Evolutionary conservation across 768 basidiomycete species (phyloP).

Genomic region (Cystofilobasidium macerans): DNA sequence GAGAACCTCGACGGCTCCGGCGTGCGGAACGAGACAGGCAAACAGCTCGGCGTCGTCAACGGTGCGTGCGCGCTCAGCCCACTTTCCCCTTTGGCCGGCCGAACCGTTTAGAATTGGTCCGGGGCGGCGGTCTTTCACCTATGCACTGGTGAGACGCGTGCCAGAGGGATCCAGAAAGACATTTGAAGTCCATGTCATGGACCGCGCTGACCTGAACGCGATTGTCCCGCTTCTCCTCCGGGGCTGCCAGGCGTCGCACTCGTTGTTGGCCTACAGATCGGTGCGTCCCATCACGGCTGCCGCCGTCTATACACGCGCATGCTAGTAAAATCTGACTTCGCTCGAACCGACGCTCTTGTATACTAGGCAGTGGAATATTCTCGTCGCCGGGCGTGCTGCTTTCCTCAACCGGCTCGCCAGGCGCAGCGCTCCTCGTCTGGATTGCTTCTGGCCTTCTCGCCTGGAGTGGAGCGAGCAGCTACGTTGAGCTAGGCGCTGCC

Average conservation of each 20-base stretch:
- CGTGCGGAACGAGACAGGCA: background rate
- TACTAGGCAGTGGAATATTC: slow-evolving; percentile 17
- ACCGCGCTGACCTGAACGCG: no score
- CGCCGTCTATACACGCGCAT: no score
- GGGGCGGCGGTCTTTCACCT: background rate
- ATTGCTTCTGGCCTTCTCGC: slow-evolving; percentile 13
- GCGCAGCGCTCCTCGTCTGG: slow-evolving; percentile 21
- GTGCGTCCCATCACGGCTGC: background rate
- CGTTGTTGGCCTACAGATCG: slow-evolving; percentile 23
- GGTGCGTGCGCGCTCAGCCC: slow-evolving; percentile 9
- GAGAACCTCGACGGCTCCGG: background rate
- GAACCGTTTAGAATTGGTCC: no score
- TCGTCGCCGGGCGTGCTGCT: slow-evolving; percentile 9
- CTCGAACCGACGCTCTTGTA: background rate
- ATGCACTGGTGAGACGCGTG: no score
- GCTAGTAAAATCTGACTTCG: background rate
- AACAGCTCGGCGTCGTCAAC: slow-evolving; percentile 14
- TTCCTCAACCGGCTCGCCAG: background rate
- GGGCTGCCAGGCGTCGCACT: slow-evolving; percentile 12
- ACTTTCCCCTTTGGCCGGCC: no score
- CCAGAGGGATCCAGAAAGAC: no score
- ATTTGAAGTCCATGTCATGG: no score
- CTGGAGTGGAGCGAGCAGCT: slow-evolving; percentile 18
- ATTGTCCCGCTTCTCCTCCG: background rate
- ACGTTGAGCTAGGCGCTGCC: slow-evolving; percentile 16